Evolutionary conservation across 768 basidiomycete genomes (phyloP).

Genomic region (Paxillus rubicundulus): DNA sequence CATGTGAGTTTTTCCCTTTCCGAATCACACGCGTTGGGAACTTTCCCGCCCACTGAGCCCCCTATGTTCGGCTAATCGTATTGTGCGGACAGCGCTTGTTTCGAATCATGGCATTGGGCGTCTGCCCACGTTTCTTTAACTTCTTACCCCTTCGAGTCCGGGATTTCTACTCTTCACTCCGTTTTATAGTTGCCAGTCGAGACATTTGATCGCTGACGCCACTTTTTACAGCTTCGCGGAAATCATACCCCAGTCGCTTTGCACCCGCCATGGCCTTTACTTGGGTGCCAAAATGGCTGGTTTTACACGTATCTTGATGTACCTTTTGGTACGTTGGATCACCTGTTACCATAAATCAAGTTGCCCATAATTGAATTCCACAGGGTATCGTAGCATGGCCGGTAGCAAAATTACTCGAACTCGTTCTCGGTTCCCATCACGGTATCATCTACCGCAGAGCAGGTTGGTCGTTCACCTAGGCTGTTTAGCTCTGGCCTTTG

Average conservation of each 20-base stretch:
- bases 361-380: neutral
- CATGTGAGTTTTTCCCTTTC: constrained; percentile 54
- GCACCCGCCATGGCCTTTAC: constrained; percentile 85
- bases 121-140: neutral
- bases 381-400: constrained; percentile 82
- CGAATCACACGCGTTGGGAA: neutral
- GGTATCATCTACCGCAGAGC: constrained; percentile 87
- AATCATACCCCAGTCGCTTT: constrained; percentile 91
- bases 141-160: neutral
- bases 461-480: constrained; percentile 32
- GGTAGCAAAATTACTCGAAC: constrained; percentile 77
- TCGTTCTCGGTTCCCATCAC: constrained; percentile 76
- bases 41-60: neutral
- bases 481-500: neutral
- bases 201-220: constrained; percentile 1
- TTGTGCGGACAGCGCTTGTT: neutral
- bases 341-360: neutral
- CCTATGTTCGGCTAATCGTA: neutral
- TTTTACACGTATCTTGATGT: constrained; percentile 66
- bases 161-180: neutral
- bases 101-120: neutral
- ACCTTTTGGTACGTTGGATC: constrained; percentile 51
- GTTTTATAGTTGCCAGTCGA: neutral
- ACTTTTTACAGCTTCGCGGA: constrained; percentile 66
- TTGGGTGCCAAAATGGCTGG: constrained; percentile 85